Evolutionary conservation across 306 rosid genomes (phyloP).

Genomic region (Acmispon strigosus): DNA sequence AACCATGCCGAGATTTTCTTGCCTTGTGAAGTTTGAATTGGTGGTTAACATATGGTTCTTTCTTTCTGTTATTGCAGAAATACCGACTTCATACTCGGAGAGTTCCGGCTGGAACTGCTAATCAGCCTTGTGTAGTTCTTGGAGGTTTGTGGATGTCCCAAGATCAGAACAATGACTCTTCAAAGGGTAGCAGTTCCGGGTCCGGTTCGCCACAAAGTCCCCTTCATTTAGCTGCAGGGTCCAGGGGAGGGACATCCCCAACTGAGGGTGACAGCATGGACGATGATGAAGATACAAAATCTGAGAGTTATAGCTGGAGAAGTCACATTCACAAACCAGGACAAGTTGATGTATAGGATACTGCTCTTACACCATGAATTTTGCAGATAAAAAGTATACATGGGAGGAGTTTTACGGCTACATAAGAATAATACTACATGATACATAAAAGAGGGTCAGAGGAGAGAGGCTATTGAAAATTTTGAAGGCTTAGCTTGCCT

Average conservation of each 20-base stretch:
- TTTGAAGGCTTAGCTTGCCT: slow-evolving; percentile 60
- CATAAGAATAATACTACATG: slow-evolving; percentile 38
- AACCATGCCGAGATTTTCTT: background rate
- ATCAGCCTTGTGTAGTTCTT: slow-evolving; percentile 55
- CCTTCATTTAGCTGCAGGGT: slow-evolving; percentile 59
- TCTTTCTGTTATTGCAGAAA: slow-evolving; percentile 51
- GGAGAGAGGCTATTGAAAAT: slow-evolving; percentile 51
- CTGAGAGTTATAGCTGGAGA: slow-evolving; percentile 78
- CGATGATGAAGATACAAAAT: slow-evolving; percentile 75
- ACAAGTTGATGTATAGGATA: slow-evolving; percentile 69
- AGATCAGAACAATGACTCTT: slow-evolving; percentile 69
- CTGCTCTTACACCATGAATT: slow-evolving; percentile 52
- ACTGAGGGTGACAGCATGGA: slow-evolving; percentile 62
- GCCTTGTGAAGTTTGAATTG: slow-evolving; percentile 11
- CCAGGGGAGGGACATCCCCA: slow-evolving; percentile 52
- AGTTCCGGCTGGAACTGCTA: slow-evolving; percentile 44
- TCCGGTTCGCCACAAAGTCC: slow-evolving; percentile 95
- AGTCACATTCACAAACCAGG: slow-evolving; percentile 38
- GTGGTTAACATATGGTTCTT: background rate
- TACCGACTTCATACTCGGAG: slow-evolving; percentile 91
- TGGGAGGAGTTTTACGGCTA: slow-evolving; percentile 53
- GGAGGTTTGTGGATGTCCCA: slow-evolving; percentile 74
- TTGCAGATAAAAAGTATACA: slow-evolving; percentile 70
- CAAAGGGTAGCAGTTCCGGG: slow-evolving; percentile 67
- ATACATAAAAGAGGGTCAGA: slow-evolving; percentile 45